Base-by-base conservation (phyloP, 108 stramenopile species). In the Cyclotella atomus region DNA sequence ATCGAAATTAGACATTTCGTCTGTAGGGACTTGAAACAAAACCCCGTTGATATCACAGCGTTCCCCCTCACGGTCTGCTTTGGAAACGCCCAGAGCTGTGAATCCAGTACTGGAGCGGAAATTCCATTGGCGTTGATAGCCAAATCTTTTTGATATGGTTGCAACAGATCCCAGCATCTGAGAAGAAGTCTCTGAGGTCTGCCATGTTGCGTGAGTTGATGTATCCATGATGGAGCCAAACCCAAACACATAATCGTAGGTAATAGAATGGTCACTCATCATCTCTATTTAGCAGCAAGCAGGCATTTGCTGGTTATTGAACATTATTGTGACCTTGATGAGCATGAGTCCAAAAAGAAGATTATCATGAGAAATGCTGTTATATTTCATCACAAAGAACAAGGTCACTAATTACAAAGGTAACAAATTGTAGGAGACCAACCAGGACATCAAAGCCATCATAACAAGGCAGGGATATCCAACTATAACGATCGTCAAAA, bases 191-290 rank as follows among this genome's bases (percentile, higher is more conserved):
- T 45, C 7, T 34, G 52, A 32, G n/a, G 68, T 38, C 19, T 85
- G 68, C 87, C 87, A 88, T 33, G 85, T 49, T 14, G 86, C 86
- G 65, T 89, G 89, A 17, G 89, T 89, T 0, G 68, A 54, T 24
- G 86, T 78, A 43, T 89, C 87, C 73, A 89, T 88, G 35, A 89
- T 89, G 27, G 84, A 85, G 15, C 89, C 89, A 76, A 87, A 89
- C 0, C 89, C 89, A 78, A 89, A 89, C 23, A 89, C 56, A 61
- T 86, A 86, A 16, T 86, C 85, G 47, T 76, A 82, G 21, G 68
- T 43, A 16, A 43, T 2, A 32, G 17, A 19, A 23, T 19, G 9
- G 47, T 10, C 16, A 17, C 47, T 49, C 47, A 10, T n/a, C 29
- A 1, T 57, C 52, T 24, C 52, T 52, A 19, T 24, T 52, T 23